These are phyloP conservation scores for Prunus dulcis DNA, from an alignment of 306 rosid species.

Conservation along the genomic window DNA sequence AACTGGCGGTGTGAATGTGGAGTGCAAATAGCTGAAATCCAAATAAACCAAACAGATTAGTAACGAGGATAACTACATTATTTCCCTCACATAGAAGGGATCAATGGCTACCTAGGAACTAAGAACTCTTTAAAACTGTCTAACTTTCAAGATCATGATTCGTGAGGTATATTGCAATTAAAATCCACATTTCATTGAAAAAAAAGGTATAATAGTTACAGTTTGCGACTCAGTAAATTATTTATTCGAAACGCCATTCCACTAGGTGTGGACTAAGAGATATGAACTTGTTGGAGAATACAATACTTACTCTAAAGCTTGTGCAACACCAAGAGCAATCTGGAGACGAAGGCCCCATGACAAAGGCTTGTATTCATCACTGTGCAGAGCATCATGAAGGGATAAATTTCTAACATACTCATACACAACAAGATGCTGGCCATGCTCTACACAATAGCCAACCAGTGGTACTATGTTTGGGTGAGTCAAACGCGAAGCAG, in stretches of 20 bases:
- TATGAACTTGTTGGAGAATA: slow-evolving; percentile 16
- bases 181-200: neutral
- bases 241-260: neutral
- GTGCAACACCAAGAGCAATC: slow-evolving; percentile 78
- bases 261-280: neutral
- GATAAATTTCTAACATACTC: slow-evolving; percentile 66
- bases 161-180: neutral
- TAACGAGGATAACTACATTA: neutral
- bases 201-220: neutral
- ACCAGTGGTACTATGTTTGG: slow-evolving; percentile 70
- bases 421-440: slow-evolving; percentile 74
- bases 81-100: neutral
- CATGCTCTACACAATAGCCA: slow-evolving; percentile 85
- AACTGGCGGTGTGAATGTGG: slow-evolving; percentile 67
- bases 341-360: slow-evolving; percentile 75
- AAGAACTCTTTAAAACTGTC: neutral
- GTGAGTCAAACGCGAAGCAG: slow-evolving; percentile 71
- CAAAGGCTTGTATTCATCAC: slow-evolving; percentile 57
- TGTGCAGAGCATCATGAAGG: slow-evolving; percentile 67
- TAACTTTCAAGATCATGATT: too few species aligned
- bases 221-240: neutral
- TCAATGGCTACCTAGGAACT: neutral
- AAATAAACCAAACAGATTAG: slow-evolving; percentile 1
- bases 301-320: slow-evolving; percentile 77
- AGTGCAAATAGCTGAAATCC: slow-evolving; percentile 72